These are phyloP conservation scores for Lecanicillium sp. DNA, from an alignment of 2,329 filamentous ascomycete genomes.

Conservation along the genomic window DNA sequence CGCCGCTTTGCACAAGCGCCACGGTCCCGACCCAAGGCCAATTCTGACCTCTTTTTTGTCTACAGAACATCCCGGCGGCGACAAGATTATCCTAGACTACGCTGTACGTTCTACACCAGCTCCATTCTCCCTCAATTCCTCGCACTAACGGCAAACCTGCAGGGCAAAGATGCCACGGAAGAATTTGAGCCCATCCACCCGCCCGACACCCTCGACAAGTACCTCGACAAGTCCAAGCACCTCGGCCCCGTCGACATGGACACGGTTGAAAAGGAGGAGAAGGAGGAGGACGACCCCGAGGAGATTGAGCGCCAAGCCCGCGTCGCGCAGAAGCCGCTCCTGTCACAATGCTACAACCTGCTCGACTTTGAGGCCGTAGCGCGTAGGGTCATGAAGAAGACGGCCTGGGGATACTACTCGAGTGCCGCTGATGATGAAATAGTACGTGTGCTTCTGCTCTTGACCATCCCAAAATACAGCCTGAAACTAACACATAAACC, in stretches of 20 bases:
- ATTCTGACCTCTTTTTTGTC: not conserved
- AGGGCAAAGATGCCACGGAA: constrained; percentile 86
- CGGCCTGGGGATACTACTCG: constrained; percentile 96
- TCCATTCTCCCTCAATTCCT: not conserved
- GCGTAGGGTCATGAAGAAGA: constrained; percentile 85
- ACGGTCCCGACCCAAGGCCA: too few relatives aligned
- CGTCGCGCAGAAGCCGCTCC: constrained; percentile 64
- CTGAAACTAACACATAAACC: not conserved
- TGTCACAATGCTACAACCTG: constrained; percentile 87
- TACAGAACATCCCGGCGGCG: constrained; percentile 76
- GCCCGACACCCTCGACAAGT: constrained; percentile 80
- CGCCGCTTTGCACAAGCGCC: too few relatives aligned
- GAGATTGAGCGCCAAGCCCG: constrained; percentile 62
- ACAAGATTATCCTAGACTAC: constrained; percentile 94
- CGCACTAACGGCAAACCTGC: not conserved
- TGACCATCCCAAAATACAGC: not conserved
- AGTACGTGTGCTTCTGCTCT: constrained; percentile 16
- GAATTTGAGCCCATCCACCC: constrained; percentile 86
- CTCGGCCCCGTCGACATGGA: constrained; percentile 83
- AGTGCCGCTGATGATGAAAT: constrained; percentile 61
- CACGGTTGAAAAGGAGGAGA: constrained; percentile 63
- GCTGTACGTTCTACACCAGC: constrained; percentile 40
- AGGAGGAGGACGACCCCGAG: constrained; percentile 58
- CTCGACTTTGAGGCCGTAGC: constrained; percentile 96
- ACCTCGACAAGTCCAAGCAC: constrained; percentile 78